Evolutionary conservation across 2,329 filamentous ascomycete genomes (phyloP).

Genomic region (Graphilbum sp.): DNA sequence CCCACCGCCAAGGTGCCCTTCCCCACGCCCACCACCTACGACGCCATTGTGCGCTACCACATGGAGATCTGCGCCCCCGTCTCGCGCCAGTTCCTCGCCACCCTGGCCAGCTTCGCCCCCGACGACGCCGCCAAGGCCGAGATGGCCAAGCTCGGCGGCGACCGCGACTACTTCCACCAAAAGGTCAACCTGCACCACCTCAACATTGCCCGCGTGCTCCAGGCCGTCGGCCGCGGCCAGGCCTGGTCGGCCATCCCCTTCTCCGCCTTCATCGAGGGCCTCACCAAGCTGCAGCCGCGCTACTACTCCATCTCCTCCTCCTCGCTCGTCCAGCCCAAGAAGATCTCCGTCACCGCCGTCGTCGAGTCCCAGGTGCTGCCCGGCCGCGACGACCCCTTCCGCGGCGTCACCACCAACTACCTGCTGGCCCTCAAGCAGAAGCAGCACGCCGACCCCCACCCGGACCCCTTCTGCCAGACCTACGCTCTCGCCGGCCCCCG

Average conservation of each 20-base stretch:
- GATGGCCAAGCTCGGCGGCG: conserved; percentile 72
- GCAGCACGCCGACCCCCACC: conserved; percentile 74
- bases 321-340: conserved; percentile 81
- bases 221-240: conserved; percentile 53
- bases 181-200: conserved; percentile 67
- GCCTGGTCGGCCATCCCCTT: conserved; percentile 80
- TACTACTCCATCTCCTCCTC: conserved; percentile 99
- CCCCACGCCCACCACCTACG: conserved; percentile 91
- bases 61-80: conserved; percentile 93
- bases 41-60: conserved; percentile 85
- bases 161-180: conserved; percentile 90
- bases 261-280: conserved; percentile 81
- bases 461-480: conserved; percentile 66
- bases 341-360: conserved; percentile 87
- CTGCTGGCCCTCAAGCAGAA: conserved; percentile 89
- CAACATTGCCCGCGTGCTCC: conserved; percentile 78
- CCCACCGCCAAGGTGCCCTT: conserved; percentile 95
- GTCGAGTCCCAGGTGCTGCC: conserved; percentile 73
- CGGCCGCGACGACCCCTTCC: conserved; percentile 61
- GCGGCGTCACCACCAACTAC: conserved; percentile 95
- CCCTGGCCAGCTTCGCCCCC: conserved; percentile 76
- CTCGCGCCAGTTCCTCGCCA: conserved; percentile 85
- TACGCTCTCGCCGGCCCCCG: conserved; percentile 80
- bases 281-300: conserved; percentile 89
- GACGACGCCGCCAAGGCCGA: conserved; percentile 72